Evolutionary conservation across 139 green algal genomes (phyloP).

Genomic region (Chlorella sorokiniana): DNA sequence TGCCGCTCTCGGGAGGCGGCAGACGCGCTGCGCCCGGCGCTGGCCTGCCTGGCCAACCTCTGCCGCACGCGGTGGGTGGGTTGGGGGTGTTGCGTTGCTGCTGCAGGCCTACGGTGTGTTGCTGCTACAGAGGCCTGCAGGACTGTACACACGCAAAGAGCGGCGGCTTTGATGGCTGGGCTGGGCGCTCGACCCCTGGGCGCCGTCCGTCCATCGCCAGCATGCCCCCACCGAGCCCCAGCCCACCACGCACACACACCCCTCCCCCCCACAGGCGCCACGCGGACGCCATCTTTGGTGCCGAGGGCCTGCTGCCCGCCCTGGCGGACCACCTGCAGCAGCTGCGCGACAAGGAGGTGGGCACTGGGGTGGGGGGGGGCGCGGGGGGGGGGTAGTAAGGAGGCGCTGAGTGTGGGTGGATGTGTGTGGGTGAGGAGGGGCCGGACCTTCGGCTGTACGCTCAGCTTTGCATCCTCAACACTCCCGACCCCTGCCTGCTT

Average conservation of each 20-base stretch:
- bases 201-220: no score
- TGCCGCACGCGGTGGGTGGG: slow-evolving; percentile 17
- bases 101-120: no score
- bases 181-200: no score
- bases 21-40: slow-evolving; percentile 12
- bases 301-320: slow-evolving; percentile 2
- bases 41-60: slow-evolving; percentile 27
- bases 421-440: no score
- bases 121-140: no score
- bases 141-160: no score
- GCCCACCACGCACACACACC: background rate
- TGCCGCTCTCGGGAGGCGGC: slow-evolving; percentile 20
- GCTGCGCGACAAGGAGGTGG: slow-evolving; percentile 11
- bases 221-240: no score
- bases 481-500: background rate
- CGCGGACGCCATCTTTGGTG: slow-evolving; percentile 12
- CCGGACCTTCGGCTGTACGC: no score
- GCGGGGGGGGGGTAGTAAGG: no score
- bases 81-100: no score
- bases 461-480: background rate
- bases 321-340: slow-evolving; percentile 34
- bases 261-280: background rate
- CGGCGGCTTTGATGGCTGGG: no score
- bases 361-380: background rate
- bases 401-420: no score